phyloP scores from a whole-genome alignment of 768 basidiomycete species.

The Xerocomus potaroensis region DNA sequence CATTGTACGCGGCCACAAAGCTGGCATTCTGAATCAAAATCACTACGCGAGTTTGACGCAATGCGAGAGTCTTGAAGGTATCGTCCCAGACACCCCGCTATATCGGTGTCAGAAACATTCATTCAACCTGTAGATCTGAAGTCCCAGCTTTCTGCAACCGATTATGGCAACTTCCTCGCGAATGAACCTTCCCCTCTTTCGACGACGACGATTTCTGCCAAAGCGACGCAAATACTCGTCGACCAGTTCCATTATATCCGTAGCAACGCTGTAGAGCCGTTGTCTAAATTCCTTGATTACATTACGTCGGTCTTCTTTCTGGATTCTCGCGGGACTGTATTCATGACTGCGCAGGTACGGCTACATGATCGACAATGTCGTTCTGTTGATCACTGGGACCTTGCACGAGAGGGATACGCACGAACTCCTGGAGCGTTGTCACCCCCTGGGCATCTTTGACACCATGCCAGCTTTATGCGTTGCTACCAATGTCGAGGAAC shows the following conservation, averaged over 20 bases:
- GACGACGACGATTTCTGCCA: constrained; percentile 94
- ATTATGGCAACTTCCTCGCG: constrained; percentile 97
- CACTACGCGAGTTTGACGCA: constrained; percentile 94
- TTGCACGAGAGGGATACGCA: constrained; percentile 96
- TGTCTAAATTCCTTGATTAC: constrained; percentile 93
- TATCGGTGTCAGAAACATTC: background rate
- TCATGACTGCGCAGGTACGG: constrained; percentile 59
- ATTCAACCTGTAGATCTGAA: constrained; percentile 68
- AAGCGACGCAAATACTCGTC: constrained; percentile 91
- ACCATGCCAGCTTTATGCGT: constrained; percentile 99
- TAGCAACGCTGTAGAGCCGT: constrained; percentile 84
- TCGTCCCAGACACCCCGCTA: constrained; percentile 11
- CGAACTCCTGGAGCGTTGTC: constrained; percentile 93
- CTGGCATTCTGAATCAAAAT: constrained; percentile 81
- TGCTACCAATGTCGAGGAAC: constrained; percentile 96
- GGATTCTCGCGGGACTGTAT: constrained; percentile 6
- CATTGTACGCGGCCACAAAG: constrained; percentile 88
- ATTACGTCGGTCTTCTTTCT: constrained; percentile 70
- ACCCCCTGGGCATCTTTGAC: constrained; percentile 95
- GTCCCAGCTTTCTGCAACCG: constrained; percentile 92
- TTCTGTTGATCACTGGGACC: constrained; percentile 95
- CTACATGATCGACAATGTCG: constrained; percentile 99
- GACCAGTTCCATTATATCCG: constrained; percentile 96
- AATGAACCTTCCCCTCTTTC: constrained; percentile 93
- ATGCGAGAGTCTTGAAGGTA: constrained; percentile 96